These are phyloP conservation scores for Fusarium falciforme DNA, from an alignment of 2,329 filamentous ascomycete genomes.

Conservation along the genomic window DNA sequence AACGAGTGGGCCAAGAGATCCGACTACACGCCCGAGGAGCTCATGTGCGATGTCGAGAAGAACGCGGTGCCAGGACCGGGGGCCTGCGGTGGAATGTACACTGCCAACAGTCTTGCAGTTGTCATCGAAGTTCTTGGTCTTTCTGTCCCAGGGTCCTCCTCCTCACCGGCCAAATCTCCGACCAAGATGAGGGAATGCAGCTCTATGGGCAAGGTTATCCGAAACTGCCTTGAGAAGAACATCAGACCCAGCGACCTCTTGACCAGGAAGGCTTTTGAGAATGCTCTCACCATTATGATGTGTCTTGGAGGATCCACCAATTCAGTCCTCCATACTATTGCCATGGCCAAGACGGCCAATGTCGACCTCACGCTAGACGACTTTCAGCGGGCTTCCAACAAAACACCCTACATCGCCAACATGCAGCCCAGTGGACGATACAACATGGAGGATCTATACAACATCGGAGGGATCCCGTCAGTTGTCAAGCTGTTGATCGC, in stretches of 20 bases:
- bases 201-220: background rate
- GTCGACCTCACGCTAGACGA: background rate
- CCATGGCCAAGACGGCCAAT: background rate
- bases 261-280: background rate
- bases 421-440: background rate
- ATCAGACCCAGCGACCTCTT: background rate
- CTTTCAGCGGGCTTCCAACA: background rate
- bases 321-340: background rate
- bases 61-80: background rate
- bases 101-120: background rate
- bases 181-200: background rate
- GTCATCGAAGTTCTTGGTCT: background rate
- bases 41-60: background rate
- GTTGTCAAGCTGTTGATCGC: background rate
- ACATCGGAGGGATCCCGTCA: background rate
- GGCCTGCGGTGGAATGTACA: background rate
- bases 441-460: background rate
- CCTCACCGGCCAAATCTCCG: background rate
- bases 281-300: background rate
- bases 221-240: background rate
- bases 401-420: background rate
- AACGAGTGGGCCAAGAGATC: background rate
- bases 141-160: background rate
- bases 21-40: background rate
- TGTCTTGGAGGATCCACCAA: background rate